phyloP scores from a whole-genome alignment of 805 yeast genomes.

The Ogataea parapolymorpha region DNA sequence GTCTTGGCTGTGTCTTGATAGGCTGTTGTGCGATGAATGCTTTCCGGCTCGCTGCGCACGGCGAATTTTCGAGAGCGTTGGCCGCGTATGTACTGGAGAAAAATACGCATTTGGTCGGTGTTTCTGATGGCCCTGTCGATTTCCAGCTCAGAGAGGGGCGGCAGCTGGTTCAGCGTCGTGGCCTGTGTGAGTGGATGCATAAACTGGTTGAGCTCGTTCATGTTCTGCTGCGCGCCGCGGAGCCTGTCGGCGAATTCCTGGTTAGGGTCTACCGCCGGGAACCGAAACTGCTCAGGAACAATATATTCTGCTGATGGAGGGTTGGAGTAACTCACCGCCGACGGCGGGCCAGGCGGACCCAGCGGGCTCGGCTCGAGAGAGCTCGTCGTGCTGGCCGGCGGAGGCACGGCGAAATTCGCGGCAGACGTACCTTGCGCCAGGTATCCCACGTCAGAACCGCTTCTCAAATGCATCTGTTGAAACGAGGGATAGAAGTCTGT shows the following conservation, averaged over 20 bases:
- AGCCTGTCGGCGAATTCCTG: background rate
- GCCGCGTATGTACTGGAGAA: background rate
- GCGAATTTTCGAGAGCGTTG: too few relatives aligned
- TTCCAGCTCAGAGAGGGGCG: background rate
- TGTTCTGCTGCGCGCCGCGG: constrained; percentile 1
- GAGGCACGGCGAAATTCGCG: background rate
- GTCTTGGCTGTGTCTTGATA: background rate
- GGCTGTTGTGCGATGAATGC: background rate
- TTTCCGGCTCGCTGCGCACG: background rate
- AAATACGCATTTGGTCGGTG: constrained; percentile 1
- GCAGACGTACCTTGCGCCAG: background rate
- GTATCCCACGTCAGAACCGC: constrained; percentile 1
- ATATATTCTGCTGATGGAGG: background rate
- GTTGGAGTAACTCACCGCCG: background rate
- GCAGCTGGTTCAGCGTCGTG: background rate
- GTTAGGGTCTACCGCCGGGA: constrained; percentile 2
- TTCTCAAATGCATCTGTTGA: constrained; percentile 4
- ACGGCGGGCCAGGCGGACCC: background rate
- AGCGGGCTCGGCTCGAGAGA: background rate
- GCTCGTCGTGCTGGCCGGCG: background rate
- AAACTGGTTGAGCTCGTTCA: background rate
- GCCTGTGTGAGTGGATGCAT: background rate
- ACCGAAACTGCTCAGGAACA: constrained; percentile 6
- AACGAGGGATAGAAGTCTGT: constrained; percentile 4
- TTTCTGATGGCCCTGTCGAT: constrained; percentile 1